Percentiles rank a stretch among this genome's conserved stretches.
Evolutionary conservation across 2,329 filamentous ascomycete genomes (phyloP).

Genomic region (Beauveria asiatica): DNA sequence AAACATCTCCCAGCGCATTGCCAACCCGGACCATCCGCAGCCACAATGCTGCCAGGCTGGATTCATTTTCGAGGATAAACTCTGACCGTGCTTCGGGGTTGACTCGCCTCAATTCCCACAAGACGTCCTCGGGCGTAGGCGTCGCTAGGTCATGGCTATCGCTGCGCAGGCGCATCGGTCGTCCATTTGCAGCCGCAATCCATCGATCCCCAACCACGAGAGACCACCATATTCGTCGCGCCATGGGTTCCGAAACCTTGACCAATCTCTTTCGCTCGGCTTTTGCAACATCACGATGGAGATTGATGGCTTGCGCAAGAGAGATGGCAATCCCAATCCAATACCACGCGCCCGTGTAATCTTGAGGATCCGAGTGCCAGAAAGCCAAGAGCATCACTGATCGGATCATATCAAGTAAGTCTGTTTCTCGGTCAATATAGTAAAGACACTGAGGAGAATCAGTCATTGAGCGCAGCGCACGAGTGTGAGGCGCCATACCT

Average conservation of each 20-base stretch:
- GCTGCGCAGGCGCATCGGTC: constrained; percentile 7
- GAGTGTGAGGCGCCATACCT: background rate
- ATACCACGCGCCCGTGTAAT: constrained; percentile 1
- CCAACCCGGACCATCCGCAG: background rate
- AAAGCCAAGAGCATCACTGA: background rate
- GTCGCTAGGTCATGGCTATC: background rate
- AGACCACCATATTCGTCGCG: constrained; percentile 6
- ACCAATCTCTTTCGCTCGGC: background rate
- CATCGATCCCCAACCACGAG: constrained; percentile 2
- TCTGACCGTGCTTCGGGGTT: background rate
- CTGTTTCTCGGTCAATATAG: background rate
- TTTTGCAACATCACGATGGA: background rate
- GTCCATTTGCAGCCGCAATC: constrained; percentile 5
- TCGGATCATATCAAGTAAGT: background rate
- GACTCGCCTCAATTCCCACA: background rate
- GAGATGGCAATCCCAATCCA: constrained; percentile 2
- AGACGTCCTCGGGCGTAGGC: background rate
- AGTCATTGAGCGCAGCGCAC: background rate
- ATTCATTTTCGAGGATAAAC: background rate
- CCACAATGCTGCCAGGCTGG: background rate
- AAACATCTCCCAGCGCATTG: background rate
- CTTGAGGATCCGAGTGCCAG: constrained; percentile 2
- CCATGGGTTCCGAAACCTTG: background rate
- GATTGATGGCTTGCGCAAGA: background rate
- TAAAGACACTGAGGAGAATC: background rate